These are phyloP conservation scores for Thelonectria olida DNA, from an alignment of 2,329 filamentous ascomycete species.

Conservation along the genomic window DNA sequence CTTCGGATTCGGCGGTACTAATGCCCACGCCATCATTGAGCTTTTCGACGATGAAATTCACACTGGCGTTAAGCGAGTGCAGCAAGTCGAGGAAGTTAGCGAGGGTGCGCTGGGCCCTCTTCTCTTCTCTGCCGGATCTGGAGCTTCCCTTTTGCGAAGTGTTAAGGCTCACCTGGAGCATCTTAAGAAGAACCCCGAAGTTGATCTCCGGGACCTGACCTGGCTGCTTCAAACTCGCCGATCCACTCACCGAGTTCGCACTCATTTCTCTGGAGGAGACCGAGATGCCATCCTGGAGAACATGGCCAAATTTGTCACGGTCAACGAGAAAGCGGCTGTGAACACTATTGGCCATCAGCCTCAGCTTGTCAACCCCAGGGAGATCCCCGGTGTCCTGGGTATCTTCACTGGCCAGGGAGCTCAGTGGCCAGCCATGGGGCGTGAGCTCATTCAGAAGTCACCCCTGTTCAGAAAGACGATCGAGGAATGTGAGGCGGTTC, in stretches of 20 bases:
- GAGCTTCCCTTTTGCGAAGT: conserved; percentile 8
- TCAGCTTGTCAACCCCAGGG: conserved; percentile 13
- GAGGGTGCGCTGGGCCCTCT: conserved; percentile 8
- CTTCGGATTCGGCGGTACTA: too few species aligned
- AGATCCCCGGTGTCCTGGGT: conserved; percentile 15
- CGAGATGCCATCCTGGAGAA: conserved; percentile 8
- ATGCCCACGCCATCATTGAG: conserved; percentile 25
- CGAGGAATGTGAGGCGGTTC: conserved; percentile 33
- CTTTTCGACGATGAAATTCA: neutral
- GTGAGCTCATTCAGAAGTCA: conserved; percentile 37
- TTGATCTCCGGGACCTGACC: conserved; percentile 9
- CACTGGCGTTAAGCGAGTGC: neutral
- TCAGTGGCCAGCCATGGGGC: conserved; percentile 45
- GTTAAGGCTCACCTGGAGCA: conserved; percentile 5
- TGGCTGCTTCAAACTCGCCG: conserved; percentile 13
- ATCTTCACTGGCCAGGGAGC: conserved; percentile 48
- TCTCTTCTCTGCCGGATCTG: conserved; percentile 16
- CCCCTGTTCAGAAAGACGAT: conserved; percentile 22
- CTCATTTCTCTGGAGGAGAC: conserved; percentile 9
- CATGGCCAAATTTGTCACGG: conserved; percentile 10
- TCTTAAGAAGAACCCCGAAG: neutral
- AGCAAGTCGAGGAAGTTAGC: neutral
- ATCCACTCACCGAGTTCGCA: conserved; percentile 10
- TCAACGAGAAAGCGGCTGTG: neutral
- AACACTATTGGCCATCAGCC: conserved; percentile 5